Percentiles rank a stretch among this genome's conserved stretches.
Evolutionary conservation across 345 rosid species (phyloP).

Genomic region (Corchorus capsularis): DNA sequence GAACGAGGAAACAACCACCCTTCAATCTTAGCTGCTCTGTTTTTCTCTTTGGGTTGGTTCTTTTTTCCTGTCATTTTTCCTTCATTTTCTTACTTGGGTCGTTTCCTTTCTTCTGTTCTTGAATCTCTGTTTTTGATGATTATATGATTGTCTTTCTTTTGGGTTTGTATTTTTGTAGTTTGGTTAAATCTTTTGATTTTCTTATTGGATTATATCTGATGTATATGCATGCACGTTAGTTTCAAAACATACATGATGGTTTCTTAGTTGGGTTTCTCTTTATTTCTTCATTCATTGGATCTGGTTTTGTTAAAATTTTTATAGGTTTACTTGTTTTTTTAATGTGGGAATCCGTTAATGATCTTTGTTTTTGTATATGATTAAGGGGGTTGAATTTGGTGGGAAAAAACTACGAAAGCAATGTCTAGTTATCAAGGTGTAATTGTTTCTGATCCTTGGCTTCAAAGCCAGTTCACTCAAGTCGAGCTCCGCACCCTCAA

Average conservation of each 20-base stretch:
- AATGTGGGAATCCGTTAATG: neutral
- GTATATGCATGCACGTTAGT: constrained; percentile 7
- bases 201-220: neutral
- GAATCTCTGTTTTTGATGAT: neutral
- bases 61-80: neutral
- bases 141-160: neutral
- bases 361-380: neutral
- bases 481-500: constrained; percentile 96
- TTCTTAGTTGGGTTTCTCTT: neutral
- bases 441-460: constrained; percentile 93
- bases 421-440: constrained; percentile 96
- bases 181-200: neutral
- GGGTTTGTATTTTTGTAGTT: neutral
- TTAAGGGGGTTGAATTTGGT: constrained; percentile 12
- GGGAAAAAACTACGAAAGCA: constrained; percentile 19
- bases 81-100: neutral
- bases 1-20: neutral
- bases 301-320: neutral
- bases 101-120: neutral
- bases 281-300: constrained; percentile 9
- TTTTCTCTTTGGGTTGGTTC: neutral
- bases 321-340: neutral
- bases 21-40: neutral
- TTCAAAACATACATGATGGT: neutral
- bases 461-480: constrained; percentile 98